These are phyloP conservation scores for Poa annua DNA, from an alignment of 176 grass and related monocot species.

Conservation along the genomic window DNA sequence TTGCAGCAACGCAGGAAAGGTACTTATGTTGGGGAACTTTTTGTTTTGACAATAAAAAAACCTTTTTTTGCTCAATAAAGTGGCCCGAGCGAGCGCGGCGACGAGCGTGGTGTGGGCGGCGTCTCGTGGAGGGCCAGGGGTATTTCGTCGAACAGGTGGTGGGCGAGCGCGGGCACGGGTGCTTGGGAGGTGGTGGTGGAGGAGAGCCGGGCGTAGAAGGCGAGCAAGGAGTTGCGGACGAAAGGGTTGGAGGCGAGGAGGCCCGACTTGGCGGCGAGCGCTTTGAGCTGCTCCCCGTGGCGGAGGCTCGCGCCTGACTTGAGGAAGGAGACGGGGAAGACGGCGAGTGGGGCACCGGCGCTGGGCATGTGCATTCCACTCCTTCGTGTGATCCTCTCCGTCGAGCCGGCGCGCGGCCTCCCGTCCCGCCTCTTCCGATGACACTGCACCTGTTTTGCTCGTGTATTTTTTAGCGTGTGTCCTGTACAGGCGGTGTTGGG, in stretches of 20 bases:
- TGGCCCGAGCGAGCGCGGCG: constrained; percentile 30
- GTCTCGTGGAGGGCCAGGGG: constrained; percentile 21
- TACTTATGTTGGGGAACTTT: no score
- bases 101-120: constrained; percentile 55
- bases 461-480: not conserved
- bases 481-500: not conserved
- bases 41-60: no score
- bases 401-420: not conserved
- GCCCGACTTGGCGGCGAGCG: constrained; percentile 65
- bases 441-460: not conserved
- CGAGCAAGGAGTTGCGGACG: constrained; percentile 78
- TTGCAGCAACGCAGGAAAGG: no score
- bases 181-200: constrained; percentile 23
- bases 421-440: no score
- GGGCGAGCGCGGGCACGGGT: constrained; percentile 39
- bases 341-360: constrained; percentile 40
- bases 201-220: constrained; percentile 49
- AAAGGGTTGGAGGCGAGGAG: constrained; percentile 51
- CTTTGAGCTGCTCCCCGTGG: constrained; percentile 64
- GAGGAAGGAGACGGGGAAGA: constrained; percentile 59
- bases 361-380: not conserved
- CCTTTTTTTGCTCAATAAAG: no score
- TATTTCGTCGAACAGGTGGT: constrained; percentile 59
- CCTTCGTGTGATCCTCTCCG: not conserved
- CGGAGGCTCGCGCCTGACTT: constrained; percentile 47